Percentiles rank a stretch among this genome's conserved stretches.
Evolutionary conservation across 176 grass and related monocot species (phyloP).

Genomic region (Bromus sterilis): DNA sequence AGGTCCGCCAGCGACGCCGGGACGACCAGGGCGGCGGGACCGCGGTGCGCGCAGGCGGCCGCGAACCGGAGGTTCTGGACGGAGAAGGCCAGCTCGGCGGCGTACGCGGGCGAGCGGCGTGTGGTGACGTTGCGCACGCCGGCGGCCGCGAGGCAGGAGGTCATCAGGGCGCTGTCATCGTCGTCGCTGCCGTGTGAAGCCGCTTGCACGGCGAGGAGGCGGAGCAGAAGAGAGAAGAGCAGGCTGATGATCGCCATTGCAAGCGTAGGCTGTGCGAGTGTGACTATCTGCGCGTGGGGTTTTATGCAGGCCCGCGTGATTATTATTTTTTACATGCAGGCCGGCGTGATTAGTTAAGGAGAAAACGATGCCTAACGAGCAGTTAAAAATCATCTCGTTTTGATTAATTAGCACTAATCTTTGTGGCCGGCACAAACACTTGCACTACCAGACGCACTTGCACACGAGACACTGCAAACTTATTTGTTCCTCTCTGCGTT

Average conservation of each 20-base stretch:
- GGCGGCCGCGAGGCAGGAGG: constrained; percentile 37
- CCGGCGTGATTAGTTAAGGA: not conserved
- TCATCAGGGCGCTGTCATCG: not conserved
- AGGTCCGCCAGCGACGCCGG: constrained; percentile 33
- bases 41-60: not conserved
- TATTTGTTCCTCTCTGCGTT: not conserved
- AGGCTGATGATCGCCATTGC: constrained; percentile 2
- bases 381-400: not conserved
- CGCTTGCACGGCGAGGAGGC: constrained; percentile 10
- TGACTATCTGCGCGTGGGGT: not conserved
- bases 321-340: not conserved
- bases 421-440: constrained; percentile 12
- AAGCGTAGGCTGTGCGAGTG: not conserved
- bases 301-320: not conserved
- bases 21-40: constrained; percentile 39
- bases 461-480: too few relatives aligned
- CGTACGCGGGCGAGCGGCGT: not conserved
- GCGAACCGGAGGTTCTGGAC: constrained; percentile 76
- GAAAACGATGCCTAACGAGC: not conserved
- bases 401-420: not conserved
- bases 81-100: constrained; percentile 35
- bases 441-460: not conserved
- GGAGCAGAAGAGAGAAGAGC: not conserved
- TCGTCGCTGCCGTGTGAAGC: not conserved
- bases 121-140: constrained; percentile 61